A percentile compares a stretch with the other conserved stretches of the same genome.
Evolutionary conservation across 805 yeast species (phyloP).

Genomic region (Wickerhamomyces subpelliculosus): DNA sequence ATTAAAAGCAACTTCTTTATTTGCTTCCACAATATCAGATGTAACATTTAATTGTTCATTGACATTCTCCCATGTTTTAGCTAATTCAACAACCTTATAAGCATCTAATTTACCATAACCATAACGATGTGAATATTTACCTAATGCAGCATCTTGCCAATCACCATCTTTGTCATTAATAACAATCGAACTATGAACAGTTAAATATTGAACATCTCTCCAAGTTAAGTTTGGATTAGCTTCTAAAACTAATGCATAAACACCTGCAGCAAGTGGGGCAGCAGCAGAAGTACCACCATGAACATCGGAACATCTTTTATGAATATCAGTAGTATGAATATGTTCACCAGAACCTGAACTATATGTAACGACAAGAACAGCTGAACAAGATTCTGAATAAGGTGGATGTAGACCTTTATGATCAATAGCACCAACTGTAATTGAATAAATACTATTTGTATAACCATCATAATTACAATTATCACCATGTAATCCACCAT

Average conservation of each 20-base stretch:
- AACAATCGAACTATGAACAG: conserved; percentile 63
- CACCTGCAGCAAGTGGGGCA: conserved; percentile 97
- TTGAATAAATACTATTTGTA: conserved; percentile 90
- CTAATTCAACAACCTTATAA: conserved; percentile 59
- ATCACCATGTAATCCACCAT: conserved; percentile 79
- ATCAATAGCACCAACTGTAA: conserved; percentile 93
- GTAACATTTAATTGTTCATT: conserved; percentile 84
- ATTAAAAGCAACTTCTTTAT: conserved; percentile 17
- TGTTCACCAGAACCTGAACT: conserved; percentile 87
- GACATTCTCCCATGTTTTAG: conserved; percentile 73
- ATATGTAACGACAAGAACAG: conserved; percentile 89
- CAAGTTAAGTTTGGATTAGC: conserved; percentile 87
- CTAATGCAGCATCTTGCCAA: conserved; percentile 68
- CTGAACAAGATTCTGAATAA: conserved; percentile 90
- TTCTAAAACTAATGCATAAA: conserved; percentile 73
- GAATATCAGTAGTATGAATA: conserved; percentile 81
- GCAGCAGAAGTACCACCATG: conserved; percentile 99
- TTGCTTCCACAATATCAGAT: conserved; percentile 24
- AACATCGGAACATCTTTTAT: conserved; percentile 54
- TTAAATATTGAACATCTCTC: conserved; percentile 90
- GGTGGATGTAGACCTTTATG: conserved; percentile 79
- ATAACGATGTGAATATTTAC: conserved; percentile 73
- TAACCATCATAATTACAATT: conserved; percentile 97
- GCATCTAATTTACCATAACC: conserved; percentile 95
- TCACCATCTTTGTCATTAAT: conserved; percentile 59